Percentiles rank a stretch among this genome's conserved stretches.
phyloP scores from a whole-genome alignment of 2,329 filamentous ascomycete species.

The Phialophora chinensis region DNA sequence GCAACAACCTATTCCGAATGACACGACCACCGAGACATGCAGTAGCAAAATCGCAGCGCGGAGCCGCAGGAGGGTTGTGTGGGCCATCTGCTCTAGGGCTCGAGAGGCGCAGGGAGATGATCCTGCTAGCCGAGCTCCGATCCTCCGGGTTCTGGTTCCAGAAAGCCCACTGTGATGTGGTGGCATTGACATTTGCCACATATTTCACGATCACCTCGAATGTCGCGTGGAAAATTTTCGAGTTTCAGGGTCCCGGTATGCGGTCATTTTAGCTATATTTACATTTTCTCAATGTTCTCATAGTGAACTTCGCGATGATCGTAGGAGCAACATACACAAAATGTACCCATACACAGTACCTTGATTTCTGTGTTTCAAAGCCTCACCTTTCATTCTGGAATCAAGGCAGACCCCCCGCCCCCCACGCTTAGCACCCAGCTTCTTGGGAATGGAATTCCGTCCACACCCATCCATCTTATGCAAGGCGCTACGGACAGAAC shows the following conservation, averaged over 20 bases:
- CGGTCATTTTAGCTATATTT: not conserved
- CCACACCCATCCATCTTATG: not conserved
- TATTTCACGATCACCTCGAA: not conserved
- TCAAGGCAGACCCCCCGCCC: too few species aligned
- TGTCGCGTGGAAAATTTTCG: not conserved
- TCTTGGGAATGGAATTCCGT: not conserved
- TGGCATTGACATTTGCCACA: not conserved
- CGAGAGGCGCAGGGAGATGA: not conserved
- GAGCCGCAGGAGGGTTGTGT: not conserved
- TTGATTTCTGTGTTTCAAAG: not conserved
- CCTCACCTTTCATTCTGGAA: too few species aligned
- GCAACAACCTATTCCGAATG: not conserved
- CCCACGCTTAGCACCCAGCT: too few species aligned
- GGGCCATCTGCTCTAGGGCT: not conserved
- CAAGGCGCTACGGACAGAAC: not conserved
- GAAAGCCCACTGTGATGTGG: not conserved
- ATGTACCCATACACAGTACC: not conserved
- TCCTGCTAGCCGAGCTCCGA: not conserved
- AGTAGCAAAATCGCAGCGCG: not conserved
- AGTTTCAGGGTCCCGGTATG: not conserved
- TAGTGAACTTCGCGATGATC: not conserved
- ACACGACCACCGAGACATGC: conserved; percentile 9
- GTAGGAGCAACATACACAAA: not conserved
- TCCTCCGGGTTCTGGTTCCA: not conserved
- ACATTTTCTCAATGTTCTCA: not conserved